Percentiles rank a stretch among this genome's conserved stretches.
These are phyloP conservation scores for Thalassiosira livingstoniorum DNA, from an alignment of 352 stramenopile species.

Conservation along the genomic window DNA sequence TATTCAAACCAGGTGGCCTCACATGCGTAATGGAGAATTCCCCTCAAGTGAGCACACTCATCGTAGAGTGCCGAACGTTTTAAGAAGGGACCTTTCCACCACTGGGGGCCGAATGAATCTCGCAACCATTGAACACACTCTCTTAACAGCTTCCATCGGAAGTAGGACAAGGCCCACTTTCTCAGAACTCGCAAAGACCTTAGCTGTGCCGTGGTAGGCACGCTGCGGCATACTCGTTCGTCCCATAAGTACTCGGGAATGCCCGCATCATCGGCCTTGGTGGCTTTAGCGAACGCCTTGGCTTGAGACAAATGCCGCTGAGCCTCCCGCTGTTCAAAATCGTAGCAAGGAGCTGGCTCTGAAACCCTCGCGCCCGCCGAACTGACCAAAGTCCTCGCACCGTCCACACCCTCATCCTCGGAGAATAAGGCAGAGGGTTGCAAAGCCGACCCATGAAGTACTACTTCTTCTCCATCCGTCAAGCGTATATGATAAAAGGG, in stretches of 20 bases:
- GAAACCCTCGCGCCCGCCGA: background rate
- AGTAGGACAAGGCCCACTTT: background rate
- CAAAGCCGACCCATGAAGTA: too few relatives aligned
- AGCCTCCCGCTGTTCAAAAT: background rate
- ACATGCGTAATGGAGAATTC: conserved; percentile 10
- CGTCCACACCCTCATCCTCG: too few relatives aligned
- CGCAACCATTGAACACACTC: background rate
- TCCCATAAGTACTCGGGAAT: conserved; percentile 46
- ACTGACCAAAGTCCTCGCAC: too few relatives aligned
- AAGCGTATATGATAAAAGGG: background rate
- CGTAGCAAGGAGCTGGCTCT: too few relatives aligned
- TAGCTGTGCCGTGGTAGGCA: background rate
- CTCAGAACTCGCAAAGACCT: background rate
- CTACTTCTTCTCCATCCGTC: background rate
- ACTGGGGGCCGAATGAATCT: background rate
- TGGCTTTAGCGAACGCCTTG: conserved; percentile 20
- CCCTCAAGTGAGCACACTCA: too few relatives aligned
- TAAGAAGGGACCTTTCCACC: too few relatives aligned
- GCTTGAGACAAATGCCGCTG: background rate
- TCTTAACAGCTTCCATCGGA: background rate
- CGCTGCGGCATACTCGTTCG: background rate
- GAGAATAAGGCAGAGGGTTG: background rate
- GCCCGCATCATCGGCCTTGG: conserved; percentile 46
- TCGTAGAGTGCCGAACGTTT: too few relatives aligned
- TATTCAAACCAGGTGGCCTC: conserved; percentile 52